These are phyloP conservation scores for Boletus speciosus DNA, from an alignment of 768 basidiomycete species.

Conservation along the genomic window DNA sequence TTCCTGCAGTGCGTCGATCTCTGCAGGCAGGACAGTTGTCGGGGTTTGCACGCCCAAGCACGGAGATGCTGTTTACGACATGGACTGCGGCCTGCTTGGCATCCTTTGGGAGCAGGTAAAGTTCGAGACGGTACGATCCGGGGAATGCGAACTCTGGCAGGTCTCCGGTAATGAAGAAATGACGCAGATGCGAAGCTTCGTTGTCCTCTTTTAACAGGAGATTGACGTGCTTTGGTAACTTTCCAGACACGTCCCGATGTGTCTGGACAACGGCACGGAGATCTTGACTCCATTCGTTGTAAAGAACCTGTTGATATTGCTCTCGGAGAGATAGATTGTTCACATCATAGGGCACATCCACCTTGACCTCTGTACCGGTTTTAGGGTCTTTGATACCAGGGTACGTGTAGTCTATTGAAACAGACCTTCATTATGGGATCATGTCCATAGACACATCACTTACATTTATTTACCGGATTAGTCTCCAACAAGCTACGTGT, in stretches of 20 bases:
- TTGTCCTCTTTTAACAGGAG: slow-evolving; percentile 5
- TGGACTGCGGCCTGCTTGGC: neutral
- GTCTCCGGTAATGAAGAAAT: slow-evolving; percentile 1
- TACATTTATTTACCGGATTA: slow-evolving; percentile 3
- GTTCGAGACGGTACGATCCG: slow-evolving; percentile 21
- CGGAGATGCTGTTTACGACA: slow-evolving; percentile 15
- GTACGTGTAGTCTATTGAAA: slow-evolving; percentile 18
- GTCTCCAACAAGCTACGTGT: slow-evolving; percentile 2
- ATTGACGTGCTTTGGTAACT: neutral
- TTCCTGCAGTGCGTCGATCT: slow-evolving; percentile 9
- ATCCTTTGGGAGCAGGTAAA: slow-evolving; percentile 8
- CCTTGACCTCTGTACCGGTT: slow-evolving; percentile 5
- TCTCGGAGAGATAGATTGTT: slow-evolving; percentile 1
- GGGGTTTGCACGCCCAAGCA: slow-evolving; percentile 8
- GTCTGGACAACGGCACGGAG: neutral
- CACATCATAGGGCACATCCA: slow-evolving; percentile 11
- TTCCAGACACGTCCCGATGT: neutral
- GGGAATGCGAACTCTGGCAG: slow-evolving; percentile 17
- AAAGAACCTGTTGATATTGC: slow-evolving; percentile 4
- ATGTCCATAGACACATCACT: neutral
- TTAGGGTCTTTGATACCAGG: slow-evolving; percentile 12
- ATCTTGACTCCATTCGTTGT: slow-evolving; percentile 1
- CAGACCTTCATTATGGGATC: neutral
- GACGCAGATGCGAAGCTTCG: neutral
- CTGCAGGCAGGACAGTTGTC: slow-evolving; percentile 10